Evolutionary conservation across 805 yeast species (phyloP).

Genomic region (Barnettozyma vustinii): DNA sequence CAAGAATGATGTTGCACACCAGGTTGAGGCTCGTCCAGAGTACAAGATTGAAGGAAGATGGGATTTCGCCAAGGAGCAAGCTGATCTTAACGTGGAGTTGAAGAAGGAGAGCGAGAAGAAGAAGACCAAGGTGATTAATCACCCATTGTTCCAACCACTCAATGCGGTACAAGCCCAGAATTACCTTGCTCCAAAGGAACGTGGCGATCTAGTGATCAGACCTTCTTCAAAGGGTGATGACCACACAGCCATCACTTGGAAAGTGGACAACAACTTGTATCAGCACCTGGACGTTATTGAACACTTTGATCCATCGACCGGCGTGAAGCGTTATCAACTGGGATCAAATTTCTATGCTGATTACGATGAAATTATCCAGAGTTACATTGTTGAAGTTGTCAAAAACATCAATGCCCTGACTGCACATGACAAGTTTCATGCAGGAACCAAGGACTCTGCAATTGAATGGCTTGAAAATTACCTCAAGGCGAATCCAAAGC

Average conservation of each 20-base stretch:
- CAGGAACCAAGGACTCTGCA: slow-evolving; percentile 74
- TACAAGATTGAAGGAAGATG: slow-evolving; percentile 61
- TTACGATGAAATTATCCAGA: slow-evolving; percentile 87
- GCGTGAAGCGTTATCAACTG: slow-evolving; percentile 48
- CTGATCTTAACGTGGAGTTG: slow-evolving; percentile 53
- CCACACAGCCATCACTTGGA: slow-evolving; percentile 93
- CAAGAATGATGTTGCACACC: slow-evolving; percentile 55
- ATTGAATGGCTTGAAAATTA: slow-evolving; percentile 83
- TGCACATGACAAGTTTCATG: slow-evolving; percentile 81
- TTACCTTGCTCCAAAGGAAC: slow-evolving; percentile 77
- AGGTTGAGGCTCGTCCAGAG: slow-evolving; percentile 29
- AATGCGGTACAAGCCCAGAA: slow-evolving; percentile 88
- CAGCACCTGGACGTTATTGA: slow-evolving; percentile 90
- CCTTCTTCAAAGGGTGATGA: slow-evolving; percentile 90
- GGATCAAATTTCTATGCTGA: slow-evolving; percentile 45
- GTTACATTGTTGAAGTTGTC: slow-evolving; percentile 80
- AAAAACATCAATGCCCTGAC: slow-evolving; percentile 79
- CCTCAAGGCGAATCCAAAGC: slow-evolving; percentile 84
- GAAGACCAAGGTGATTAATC: slow-evolving; percentile 74
- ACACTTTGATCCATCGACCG: slow-evolving; percentile 24
- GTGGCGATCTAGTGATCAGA: slow-evolving; percentile 90
- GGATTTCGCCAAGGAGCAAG: slow-evolving; percentile 72
- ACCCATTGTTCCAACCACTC: slow-evolving; percentile 83
- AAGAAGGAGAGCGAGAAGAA: slow-evolving; percentile 61
- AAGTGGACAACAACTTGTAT: slow-evolving; percentile 82